These are phyloP conservation scores for Peronospora farinosa DNA, from an alignment of 352 stramenopile genomes.

Conservation along the genomic window DNA sequence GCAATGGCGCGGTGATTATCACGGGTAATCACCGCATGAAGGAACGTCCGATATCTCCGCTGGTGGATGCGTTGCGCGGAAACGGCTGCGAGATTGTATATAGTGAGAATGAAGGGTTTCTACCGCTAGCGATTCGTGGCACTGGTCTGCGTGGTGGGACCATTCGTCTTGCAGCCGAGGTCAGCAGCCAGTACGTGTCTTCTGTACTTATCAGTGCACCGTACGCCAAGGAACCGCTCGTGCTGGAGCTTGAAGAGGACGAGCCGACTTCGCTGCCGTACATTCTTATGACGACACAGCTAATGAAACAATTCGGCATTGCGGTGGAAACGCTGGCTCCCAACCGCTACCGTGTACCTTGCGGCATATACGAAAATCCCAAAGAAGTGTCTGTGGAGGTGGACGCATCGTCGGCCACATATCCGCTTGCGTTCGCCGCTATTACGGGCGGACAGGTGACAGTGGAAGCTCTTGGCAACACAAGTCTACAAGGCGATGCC, in stretches of 20 bases:
- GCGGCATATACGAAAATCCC: slow-evolving; percentile 67
- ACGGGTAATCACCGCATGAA: slow-evolving; percentile 95
- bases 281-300: slow-evolving; percentile 88
- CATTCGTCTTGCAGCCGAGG: slow-evolving; percentile 89
- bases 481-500: slow-evolving; percentile 93
- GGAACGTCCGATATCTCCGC: slow-evolving; percentile 93
- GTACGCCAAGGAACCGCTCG: slow-evolving; percentile 67
- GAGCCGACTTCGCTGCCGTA: slow-evolving; percentile 96
- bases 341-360: slow-evolving; percentile 71
- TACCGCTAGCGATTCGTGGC: slow-evolving; percentile 70
- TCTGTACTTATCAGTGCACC: slow-evolving; percentile 94
- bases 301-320: slow-evolving; percentile 97
- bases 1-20: slow-evolving; percentile 55
- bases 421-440: slow-evolving; percentile 94
- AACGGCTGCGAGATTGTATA: slow-evolving; percentile 81
- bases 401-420: slow-evolving; percentile 94
- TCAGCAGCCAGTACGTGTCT: slow-evolving; percentile 94
- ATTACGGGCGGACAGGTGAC: slow-evolving; percentile 93
- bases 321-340: slow-evolving; percentile 84
- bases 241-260: slow-evolving; percentile 92
- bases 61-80: slow-evolving; percentile 90
- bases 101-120: slow-evolving; percentile 52
- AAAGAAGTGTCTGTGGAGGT: slow-evolving; percentile 85
- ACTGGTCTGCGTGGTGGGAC: slow-evolving; percentile 67
- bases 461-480: slow-evolving; percentile 90